Evolutionary conservation across 345 rosid species (phyloP).

Genomic region (Populus nigra): DNA sequence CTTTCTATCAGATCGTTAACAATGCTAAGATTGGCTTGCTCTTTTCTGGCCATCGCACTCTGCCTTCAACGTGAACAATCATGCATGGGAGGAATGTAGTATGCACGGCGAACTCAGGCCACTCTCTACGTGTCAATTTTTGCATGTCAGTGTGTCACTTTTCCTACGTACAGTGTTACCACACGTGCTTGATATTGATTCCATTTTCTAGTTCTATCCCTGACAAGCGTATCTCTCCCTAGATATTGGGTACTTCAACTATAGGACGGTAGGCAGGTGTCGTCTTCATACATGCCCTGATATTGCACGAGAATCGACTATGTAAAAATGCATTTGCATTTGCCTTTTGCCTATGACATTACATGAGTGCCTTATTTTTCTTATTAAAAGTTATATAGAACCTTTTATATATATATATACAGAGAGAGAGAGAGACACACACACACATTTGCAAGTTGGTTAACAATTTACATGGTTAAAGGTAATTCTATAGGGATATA

Average conservation of each 20-base stretch:
- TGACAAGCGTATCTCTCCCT: neutral
- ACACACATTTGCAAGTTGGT: too few relatives aligned
- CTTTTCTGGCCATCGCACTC: neutral
- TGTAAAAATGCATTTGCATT: too few relatives aligned
- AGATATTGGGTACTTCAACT: neutral
- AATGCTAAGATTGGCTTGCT: neutral
- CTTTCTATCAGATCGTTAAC: neutral
- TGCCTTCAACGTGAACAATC: constrained; percentile 16
- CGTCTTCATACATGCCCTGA: neutral
- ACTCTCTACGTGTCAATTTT: constrained; percentile 3
- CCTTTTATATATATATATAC: too few relatives aligned
- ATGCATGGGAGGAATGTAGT: constrained; percentile 1
- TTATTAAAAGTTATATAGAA: too few relatives aligned
- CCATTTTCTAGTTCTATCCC: neutral
- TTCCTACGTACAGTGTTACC: neutral
- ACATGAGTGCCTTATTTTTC: too few relatives aligned
- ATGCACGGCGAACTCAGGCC: neutral
- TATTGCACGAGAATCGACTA: too few relatives aligned
- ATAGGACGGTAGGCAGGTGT: neutral
- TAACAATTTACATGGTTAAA: too few relatives aligned
- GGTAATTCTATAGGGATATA: too few relatives aligned
- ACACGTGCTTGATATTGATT: neutral
- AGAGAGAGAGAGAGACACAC: too few relatives aligned
- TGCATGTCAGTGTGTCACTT: neutral
- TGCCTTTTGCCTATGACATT: too few relatives aligned